These are phyloP conservation scores for Aristolochia californica DNA, from an alignment of 164 flowering plant species.

Conservation along the genomic window DNA sequence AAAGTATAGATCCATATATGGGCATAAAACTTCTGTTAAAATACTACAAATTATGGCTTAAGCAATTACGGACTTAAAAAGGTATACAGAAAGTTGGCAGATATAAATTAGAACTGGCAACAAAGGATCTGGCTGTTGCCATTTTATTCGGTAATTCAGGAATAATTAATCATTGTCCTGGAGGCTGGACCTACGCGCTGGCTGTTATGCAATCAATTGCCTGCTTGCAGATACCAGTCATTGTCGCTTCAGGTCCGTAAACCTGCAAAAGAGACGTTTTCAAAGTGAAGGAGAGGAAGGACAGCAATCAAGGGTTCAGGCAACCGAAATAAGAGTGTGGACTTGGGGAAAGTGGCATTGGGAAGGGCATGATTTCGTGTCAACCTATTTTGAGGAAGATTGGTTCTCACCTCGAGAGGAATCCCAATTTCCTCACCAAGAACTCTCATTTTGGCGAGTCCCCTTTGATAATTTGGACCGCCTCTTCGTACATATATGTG, in stretches of 20 bases:
- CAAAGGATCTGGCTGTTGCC: no score
- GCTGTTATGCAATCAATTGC: constrained; percentile 47
- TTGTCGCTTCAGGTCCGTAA: constrained; percentile 72
- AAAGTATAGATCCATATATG: no score
- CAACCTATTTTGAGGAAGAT: neutral
- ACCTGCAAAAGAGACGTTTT: constrained; percentile 25
- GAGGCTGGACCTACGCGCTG: no score
- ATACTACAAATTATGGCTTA: no score
- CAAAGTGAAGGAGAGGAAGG: neutral
- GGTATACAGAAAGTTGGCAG: no score
- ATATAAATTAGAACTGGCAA: no score
- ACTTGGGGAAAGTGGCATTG: neutral
- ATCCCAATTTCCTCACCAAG: constrained; percentile 79
- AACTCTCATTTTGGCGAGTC: constrained; percentile 73
- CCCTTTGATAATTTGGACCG: constrained; percentile 88
- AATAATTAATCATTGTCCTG: no score
- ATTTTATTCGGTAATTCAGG: no score
- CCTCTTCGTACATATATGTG: constrained; percentile 87
- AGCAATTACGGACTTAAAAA: no score
- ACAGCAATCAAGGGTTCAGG: no score
- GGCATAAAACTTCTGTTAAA: no score
- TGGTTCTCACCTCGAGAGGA: constrained; percentile 61
- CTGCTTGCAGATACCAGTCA: constrained; percentile 78
- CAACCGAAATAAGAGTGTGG: no score
- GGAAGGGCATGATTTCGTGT: neutral